phyloP scores from a whole-genome alignment of 768 basidiomycete species.

The Termitomyces sp. region DNA sequence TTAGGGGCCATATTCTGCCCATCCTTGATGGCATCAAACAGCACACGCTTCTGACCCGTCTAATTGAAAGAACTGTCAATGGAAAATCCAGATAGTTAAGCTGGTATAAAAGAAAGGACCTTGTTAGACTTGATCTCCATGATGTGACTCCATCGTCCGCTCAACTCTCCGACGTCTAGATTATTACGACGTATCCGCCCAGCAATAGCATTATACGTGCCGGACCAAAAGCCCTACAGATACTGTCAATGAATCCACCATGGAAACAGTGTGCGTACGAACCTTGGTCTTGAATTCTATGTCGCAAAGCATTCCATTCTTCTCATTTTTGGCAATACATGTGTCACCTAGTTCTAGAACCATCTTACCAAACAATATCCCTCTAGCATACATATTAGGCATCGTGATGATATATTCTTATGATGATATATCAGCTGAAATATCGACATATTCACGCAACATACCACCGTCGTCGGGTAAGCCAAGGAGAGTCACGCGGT shows the following conservation, averaged over 20 bases:
- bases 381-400: slow-evolving; percentile 97
- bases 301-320: slow-evolving; percentile 67
- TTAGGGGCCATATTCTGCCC: slow-evolving; percentile 73
- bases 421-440: neutral
- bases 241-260: neutral
- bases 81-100: neutral
- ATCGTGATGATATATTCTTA: slow-evolving; percentile 84
- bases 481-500: slow-evolving; percentile 78
- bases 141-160: slow-evolving; percentile 83
- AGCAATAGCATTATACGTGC: slow-evolving; percentile 86
- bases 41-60: slow-evolving; percentile 62
- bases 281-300: slow-evolving; percentile 98
- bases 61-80: slow-evolving; percentile 19
- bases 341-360: slow-evolving; percentile 92
- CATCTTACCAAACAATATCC: slow-evolving; percentile 90
- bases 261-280: slow-evolving; percentile 5
- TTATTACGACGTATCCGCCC: slow-evolving; percentile 69
- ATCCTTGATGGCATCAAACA: slow-evolving; percentile 83
- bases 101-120: slow-evolving; percentile 32
- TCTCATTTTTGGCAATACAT: slow-evolving; percentile 79
- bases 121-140: slow-evolving; percentile 80
- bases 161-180: slow-evolving; percentile 75
- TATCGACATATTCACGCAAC: slow-evolving; percentile 20
- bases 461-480: slow-evolving; percentile 82
- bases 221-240: slow-evolving; percentile 88